These are phyloP conservation scores for Phytophthora megakarya DNA, from an alignment of 352 stramenopile genomes.

Conservation along the genomic window DNA sequence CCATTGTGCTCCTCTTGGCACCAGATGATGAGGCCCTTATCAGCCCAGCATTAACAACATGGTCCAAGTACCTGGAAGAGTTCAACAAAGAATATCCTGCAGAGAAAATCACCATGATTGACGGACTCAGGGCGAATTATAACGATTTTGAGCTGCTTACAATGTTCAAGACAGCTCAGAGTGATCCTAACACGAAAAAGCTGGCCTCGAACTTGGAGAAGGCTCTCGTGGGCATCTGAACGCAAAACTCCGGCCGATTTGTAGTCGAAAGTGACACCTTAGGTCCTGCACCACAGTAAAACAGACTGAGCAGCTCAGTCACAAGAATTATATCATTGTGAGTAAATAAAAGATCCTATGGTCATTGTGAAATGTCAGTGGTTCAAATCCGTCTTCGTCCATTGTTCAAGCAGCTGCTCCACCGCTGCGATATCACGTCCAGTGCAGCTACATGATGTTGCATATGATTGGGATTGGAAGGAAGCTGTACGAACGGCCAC, in stretches of 20 bases:
- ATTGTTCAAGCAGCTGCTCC: background rate
- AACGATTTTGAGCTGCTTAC: background rate
- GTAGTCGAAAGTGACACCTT: too few relatives aligned
- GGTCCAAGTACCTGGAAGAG: background rate
- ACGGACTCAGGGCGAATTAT: background rate
- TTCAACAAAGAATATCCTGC: background rate
- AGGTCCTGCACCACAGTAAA: too few relatives aligned
- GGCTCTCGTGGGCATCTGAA: background rate
- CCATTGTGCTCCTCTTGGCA: background rate
- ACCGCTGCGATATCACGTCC: background rate
- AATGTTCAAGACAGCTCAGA: background rate
- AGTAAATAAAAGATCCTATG: conserved; percentile 9
- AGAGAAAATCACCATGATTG: background rate
- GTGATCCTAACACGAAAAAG: background rate
- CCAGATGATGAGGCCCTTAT: background rate
- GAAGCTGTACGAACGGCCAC: conserved; percentile 41
- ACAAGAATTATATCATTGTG: background rate
- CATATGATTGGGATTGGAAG: conserved; percentile 74
- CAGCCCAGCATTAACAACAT: background rate
- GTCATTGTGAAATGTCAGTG: background rate
- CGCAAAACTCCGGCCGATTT: too few relatives aligned
- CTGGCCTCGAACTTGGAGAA: background rate
- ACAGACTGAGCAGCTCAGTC: background rate
- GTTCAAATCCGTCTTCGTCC: background rate
- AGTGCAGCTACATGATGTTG: conserved; percentile 50